Conservation (phyloP, 23 red algal genomes). For the Rhodosorus marinus region DNA sequence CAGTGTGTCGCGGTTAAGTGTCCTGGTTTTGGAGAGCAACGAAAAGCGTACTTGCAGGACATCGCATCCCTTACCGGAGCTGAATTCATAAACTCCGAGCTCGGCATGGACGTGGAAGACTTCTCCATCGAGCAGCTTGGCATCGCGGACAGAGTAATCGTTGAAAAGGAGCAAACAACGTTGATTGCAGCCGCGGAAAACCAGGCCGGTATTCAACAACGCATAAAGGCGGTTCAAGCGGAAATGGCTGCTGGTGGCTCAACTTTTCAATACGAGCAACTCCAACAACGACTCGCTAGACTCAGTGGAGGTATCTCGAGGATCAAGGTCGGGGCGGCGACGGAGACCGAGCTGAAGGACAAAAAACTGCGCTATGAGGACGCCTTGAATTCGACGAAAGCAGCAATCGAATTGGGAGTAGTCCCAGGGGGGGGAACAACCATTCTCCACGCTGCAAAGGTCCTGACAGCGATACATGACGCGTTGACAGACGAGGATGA, state of each 20-base stretch:
- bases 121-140: conserved; percentile 56
- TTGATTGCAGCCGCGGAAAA: conserved; percentile 76
- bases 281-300: background rate
- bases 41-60: conserved; percentile 98
- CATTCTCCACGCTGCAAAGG: background rate
- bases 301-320: background rate
- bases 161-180: conserved; percentile 87
- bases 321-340: background rate
- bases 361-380: background rate
- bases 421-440: background rate
- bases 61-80: conserved; percentile 84
- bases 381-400: background rate
- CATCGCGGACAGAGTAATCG: conserved; percentile 56
- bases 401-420: background rate
- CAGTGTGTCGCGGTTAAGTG: conserved; percentile 87
- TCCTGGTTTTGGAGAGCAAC: conserved; percentile 95
- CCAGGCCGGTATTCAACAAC: conserved; percentile 50
- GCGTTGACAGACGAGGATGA: conserved; percentile 72
- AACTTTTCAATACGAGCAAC: conserved; percentile 27
- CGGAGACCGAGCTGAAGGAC: background rate
- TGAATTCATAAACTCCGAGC: conserved; percentile 60
- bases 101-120: conserved; percentile 76
- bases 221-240: conserved; percentile 52
- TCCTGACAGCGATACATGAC: background rate
- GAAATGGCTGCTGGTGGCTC: conserved; percentile 65